These are phyloP conservation scores for Mycena citricolor DNA, from an alignment of 1,284 basidiomycete species.

Conservation along the genomic window DNA sequence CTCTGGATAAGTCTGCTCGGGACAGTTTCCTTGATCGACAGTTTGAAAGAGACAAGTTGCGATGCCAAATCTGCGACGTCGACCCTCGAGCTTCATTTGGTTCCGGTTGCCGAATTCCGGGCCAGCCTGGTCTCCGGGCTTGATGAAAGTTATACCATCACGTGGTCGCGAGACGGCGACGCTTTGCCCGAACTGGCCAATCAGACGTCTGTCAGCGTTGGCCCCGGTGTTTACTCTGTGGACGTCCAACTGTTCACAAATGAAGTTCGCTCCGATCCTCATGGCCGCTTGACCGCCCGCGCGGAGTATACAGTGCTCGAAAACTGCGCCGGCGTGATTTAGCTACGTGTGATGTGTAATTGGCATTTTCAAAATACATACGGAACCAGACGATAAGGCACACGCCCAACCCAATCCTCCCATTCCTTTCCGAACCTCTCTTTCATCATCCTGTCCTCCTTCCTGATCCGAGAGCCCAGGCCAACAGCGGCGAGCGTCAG, in stretches of 20 bases:
- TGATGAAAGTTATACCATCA: constrained; percentile 54
- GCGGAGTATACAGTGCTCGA: constrained; percentile 4
- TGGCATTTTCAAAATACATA: constrained; percentile 17
- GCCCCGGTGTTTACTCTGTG: constrained; percentile 40
- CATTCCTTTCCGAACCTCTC: constrained; percentile 22
- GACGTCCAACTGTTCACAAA: constrained; percentile 54
- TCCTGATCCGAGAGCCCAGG: constrained; percentile 14
- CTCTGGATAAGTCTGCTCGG: constrained; percentile 67
- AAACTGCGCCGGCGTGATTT: too few relatives aligned
- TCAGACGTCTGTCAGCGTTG: constrained; percentile 43
- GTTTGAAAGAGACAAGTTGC: constrained; percentile 40
- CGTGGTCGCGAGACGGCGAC: constrained; percentile 50
- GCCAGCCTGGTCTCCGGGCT: constrained; percentile 25
- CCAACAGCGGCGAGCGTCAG: not conserved
- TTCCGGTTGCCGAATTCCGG: constrained; percentile 63
- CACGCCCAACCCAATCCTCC: constrained; percentile 21
- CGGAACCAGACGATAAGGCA: constrained; percentile 18
- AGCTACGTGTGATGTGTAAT: too few relatives aligned
- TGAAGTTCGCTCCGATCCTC: constrained; percentile 51
- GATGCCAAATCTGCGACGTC: constrained; percentile 14
- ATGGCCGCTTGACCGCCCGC: constrained; percentile 24
- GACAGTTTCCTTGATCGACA: constrained; percentile 62
- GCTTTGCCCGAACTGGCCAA: constrained; percentile 47
- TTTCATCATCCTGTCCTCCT: constrained; percentile 23
- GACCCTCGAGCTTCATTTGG: constrained; percentile 45